Percentiles rank a stretch among this genome's conserved stretches.
Conservation (phyloP, 2,329 filamentous ascomycete genomes). For the Cladosporium halotolerans region DNA sequence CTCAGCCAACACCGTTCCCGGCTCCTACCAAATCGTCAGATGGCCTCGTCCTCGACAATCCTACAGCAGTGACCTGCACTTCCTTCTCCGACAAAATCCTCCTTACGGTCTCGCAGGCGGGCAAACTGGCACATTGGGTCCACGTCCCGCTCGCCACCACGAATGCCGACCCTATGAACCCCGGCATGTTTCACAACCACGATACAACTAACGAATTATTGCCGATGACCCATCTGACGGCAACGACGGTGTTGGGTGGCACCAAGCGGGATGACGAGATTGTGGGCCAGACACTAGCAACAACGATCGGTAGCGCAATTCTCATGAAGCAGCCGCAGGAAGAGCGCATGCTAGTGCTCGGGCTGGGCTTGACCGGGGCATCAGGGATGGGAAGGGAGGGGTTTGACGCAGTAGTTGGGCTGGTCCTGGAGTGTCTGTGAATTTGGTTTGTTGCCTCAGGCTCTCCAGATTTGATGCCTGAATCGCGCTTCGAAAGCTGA, state of each 20-base stretch:
- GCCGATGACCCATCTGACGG: slow-evolving; percentile 74
- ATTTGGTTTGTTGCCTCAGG: background rate
- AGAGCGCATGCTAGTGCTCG: slow-evolving; percentile 53
- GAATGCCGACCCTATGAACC: slow-evolving; percentile 57
- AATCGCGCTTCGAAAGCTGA: background rate
- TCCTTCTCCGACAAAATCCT: slow-evolving; percentile 87
- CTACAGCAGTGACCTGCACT: slow-evolving; percentile 66
- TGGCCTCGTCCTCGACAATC: slow-evolving; percentile 58
- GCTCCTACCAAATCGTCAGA: slow-evolving; percentile 35
- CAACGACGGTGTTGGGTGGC: slow-evolving; percentile 79
- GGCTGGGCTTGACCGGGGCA: slow-evolving; percentile 47
- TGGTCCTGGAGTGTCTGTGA: slow-evolving; percentile 23
- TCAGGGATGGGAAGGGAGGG: slow-evolving; percentile 29
- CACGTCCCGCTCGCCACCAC: slow-evolving; percentile 73
- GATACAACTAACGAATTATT: slow-evolving; percentile 54
- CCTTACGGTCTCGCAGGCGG: slow-evolving; percentile 80
- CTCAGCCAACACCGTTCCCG: slow-evolving; percentile 45
- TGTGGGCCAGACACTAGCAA: slow-evolving; percentile 74
- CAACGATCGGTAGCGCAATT: slow-evolving; percentile 79
- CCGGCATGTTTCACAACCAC: slow-evolving; percentile 44
- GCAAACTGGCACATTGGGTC: slow-evolving; percentile 87
- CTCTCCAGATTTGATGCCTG: background rate
- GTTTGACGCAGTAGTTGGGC: slow-evolving; percentile 34
- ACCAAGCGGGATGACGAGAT: slow-evolving; percentile 73
- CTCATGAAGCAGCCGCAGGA: slow-evolving; percentile 62